These are phyloP conservation scores for Dissophora ornata DNA, from an alignment of 192 early-diverging fungal genomes.

Conservation along the genomic window DNA sequence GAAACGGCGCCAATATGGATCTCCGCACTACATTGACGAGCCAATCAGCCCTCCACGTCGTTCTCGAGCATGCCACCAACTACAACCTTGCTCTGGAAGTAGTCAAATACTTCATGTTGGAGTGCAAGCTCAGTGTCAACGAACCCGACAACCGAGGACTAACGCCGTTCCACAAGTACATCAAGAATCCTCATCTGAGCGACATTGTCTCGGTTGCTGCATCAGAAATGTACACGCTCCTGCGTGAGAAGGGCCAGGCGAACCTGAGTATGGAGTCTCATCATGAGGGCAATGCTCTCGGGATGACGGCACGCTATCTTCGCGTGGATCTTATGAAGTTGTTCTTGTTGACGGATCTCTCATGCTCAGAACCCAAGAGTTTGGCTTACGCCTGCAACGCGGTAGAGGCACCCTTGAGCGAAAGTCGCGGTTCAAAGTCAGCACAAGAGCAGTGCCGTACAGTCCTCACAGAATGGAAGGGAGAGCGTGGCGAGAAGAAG, in stretches of 20 bases:
- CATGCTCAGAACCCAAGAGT: slow-evolving; percentile 43
- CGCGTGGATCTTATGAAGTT: slow-evolving; percentile 48
- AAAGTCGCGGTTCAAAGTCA: slow-evolving; percentile 28
- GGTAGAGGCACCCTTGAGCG: slow-evolving; percentile 48
- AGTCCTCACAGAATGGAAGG: slow-evolving; percentile 37
- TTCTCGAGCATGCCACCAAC: slow-evolving; percentile 47
- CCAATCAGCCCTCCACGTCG: slow-evolving; percentile 42
- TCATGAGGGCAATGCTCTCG: slow-evolving; percentile 42
- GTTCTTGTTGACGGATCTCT: slow-evolving; percentile 39
- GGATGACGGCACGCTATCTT: slow-evolving; percentile 42
- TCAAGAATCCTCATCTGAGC: slow-evolving; percentile 45
- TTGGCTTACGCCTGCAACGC: slow-evolving; percentile 27
- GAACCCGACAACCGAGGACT: slow-evolving; percentile 45
- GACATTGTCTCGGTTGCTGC: slow-evolving; percentile 39
- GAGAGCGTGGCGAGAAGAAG: slow-evolving; percentile 47
- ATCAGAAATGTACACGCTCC: slow-evolving; percentile 38
- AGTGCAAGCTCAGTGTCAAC: slow-evolving; percentile 41
- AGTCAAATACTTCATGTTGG: slow-evolving; percentile 29
- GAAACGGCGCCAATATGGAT: slow-evolving; percentile 50
- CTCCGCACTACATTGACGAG: slow-evolving; percentile 30
- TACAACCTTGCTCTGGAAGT: slow-evolving; percentile 32
- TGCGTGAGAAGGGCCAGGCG: slow-evolving; percentile 40
- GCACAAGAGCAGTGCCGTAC: slow-evolving; percentile 30
- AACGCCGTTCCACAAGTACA: slow-evolving; percentile 51
- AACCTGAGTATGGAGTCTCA: slow-evolving; percentile 36